Evolutionary conservation across 352 stramenopile species (phyloP).

Genomic region (Globisporangium rhizosaccharum): DNA sequence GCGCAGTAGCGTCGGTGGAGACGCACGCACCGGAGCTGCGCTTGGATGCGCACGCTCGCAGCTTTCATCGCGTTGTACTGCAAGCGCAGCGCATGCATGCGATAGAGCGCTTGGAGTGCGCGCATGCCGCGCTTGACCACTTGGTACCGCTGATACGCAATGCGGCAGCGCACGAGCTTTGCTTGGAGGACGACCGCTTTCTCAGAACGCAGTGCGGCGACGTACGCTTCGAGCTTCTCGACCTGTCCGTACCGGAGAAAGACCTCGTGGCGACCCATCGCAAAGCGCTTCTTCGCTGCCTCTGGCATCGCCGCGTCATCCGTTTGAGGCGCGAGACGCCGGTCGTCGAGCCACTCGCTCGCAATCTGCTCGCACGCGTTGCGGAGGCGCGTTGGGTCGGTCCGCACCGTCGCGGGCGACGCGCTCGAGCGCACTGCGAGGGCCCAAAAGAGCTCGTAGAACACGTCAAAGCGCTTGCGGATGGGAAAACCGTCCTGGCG

Average conservation of each 20-base stretch:
- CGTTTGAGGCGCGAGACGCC: neutral
- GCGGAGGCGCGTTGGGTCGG: constrained; percentile 18
- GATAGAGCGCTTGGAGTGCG: constrained; percentile 45
- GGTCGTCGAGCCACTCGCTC: constrained; percentile 35
- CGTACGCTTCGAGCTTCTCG: constrained; percentile 56
- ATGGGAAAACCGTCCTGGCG: constrained; percentile 89
- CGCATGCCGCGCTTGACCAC: constrained; percentile 28
- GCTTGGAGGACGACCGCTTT: constrained; percentile 49
- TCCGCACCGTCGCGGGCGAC: constrained; percentile 10
- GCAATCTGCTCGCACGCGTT: constrained; percentile 48
- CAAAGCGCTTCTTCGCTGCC: constrained; percentile 41
- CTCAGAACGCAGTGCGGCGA: constrained; percentile 30
- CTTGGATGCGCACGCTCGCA: constrained; percentile 26
- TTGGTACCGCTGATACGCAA: constrained; percentile 36
- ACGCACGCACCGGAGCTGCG: constrained; percentile 25
- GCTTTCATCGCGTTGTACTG: constrained; percentile 10
- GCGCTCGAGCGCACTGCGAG: constrained; percentile 23
- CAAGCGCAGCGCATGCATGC: constrained; percentile 25
- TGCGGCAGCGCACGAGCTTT: constrained; percentile 37
- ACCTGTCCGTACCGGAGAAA: constrained; percentile 78
- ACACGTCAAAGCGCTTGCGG: constrained; percentile 67
- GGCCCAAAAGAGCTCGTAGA: constrained; percentile 70
- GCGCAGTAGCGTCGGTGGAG: constrained; percentile 21
- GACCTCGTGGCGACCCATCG: constrained; percentile 64
- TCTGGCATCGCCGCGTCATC: neutral